A percentile compares a stretch with the other conserved stretches of the same genome.
phyloP scores from a whole-genome alignment of 768 basidiomycete genomes.

The Lactarius sanguifluus region DNA sequence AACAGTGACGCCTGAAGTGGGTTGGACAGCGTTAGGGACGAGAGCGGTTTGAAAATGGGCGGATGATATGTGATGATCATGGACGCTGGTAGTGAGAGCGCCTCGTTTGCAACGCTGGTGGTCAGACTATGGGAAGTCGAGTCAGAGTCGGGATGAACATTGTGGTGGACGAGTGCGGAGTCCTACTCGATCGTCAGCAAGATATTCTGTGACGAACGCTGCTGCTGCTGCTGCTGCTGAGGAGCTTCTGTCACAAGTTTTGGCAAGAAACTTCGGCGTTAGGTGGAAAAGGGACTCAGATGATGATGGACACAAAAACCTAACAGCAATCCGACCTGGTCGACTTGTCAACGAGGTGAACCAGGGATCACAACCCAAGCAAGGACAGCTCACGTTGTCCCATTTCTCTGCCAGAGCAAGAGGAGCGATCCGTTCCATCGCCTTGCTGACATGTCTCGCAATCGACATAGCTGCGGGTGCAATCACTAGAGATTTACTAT shows the following conservation, averaged over 20 bases:
- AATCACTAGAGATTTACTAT: too few species aligned
- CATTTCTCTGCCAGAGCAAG: constrained; percentile 82
- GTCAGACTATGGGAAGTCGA: constrained; percentile 55
- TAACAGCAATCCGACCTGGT: constrained; percentile 36
- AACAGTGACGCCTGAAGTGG: constrained; percentile 81
- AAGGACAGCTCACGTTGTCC: constrained; percentile 77
- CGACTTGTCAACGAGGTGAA: constrained; percentile 29
- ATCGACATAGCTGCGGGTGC: constrained; percentile 33
- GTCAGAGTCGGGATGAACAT: constrained; percentile 5
- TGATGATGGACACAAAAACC: constrained; percentile 30
- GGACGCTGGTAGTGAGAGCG: constrained; percentile 56
- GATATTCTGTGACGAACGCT: constrained; percentile 35
- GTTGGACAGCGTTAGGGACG: constrained; percentile 73
- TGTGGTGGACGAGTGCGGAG: background rate
- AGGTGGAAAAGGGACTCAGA: background rate
- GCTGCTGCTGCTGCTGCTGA: constrained; percentile 34
- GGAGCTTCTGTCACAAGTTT: constrained; percentile 38
- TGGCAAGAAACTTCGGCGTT: background rate
- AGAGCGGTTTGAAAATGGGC: constrained; percentile 72
- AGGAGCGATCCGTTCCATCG: constrained; percentile 86
- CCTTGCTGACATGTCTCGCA: constrained; percentile 55
- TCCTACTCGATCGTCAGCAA: constrained; percentile 47
- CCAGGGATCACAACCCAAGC: background rate
- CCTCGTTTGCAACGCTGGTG: constrained; percentile 66
- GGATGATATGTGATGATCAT: constrained; percentile 85